Evolutionary conservation across 805 yeast species (phyloP), one percentile per base, ranked within the genome.

Genomic region (Candida caryicola): DNA sequence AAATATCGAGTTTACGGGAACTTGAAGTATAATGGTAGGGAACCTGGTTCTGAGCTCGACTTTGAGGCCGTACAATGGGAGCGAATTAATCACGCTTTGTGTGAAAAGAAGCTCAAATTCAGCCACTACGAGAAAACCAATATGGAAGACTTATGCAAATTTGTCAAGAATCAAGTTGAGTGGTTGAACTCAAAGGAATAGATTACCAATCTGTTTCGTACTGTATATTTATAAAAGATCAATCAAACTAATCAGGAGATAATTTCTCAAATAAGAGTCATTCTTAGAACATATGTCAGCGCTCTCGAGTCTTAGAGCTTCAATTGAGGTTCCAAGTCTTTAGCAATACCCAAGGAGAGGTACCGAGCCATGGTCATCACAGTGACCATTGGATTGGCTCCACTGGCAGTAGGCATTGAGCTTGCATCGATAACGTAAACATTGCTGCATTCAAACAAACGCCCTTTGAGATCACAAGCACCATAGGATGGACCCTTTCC

Each of bases 51-150:
- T 6, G 23, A 37, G 17, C 40, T 45, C 12, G 65, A 63, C 40
- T 63, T 64, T 42, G 70, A 64, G 37, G 43, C 45, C 6, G 54
- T 52, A 16, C 60, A 58, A 42, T 64, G 70, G 70, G 41, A 40
- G 26, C 51, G 44, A 16, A 62, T 63, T 6, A 47, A 56, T 17
- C 40, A 49, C 7, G 45, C 51, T 5, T 34, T 63, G 8, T 64
- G 70, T 45, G 52, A 50, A 3, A 45, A 54, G 29, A 51, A 50
- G 6, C 43, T 55, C 7, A 25, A 46, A 4, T 61, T 64, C 33
- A 50, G 37, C 16, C 57, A 60, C 34, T 62, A 61, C 34, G 42
- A 51, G 16, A 36, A 47, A 1, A 15, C 30, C 1, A 43, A 59
- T 31, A 49, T 45, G 37, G 43, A 46, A 1, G 54, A 57, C 12